These are phyloP conservation scores for Backusella liffmaniae DNA, from an alignment of 192 early-diverging fungal species.

Conservation along the genomic window DNA sequence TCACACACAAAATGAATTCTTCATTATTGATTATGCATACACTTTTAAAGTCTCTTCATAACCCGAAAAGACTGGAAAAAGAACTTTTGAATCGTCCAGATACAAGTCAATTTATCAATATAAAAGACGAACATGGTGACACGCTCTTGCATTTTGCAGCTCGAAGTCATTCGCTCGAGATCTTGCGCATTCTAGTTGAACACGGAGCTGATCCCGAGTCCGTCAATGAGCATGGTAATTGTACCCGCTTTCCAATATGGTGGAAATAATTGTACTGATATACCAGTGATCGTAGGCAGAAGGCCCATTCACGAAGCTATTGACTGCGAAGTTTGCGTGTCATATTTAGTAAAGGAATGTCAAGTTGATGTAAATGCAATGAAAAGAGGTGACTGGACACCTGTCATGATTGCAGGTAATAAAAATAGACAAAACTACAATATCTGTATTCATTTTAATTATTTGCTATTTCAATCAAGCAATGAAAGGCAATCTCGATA, in stretches of 20 bases:
- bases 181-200: conserved; percentile 19
- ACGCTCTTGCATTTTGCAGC: conserved; percentile 46
- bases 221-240: conserved; percentile 41
- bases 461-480: conserved; percentile 12
- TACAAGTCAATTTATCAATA: conserved; percentile 8
- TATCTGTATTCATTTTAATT: neutral
- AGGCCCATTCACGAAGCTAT: conserved; percentile 43
- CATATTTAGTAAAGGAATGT: conserved; percentile 25
- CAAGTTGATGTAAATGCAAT: conserved; percentile 42
- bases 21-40: neutral
- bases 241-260: neutral
- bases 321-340: conserved; percentile 25
- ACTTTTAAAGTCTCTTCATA: neutral
- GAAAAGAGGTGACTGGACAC: conserved; percentile 47
- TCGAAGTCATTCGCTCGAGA: conserved; percentile 18
- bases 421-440: neutral
- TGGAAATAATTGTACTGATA: neutral
- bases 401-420: conserved; percentile 41
- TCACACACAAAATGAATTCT: neutral
- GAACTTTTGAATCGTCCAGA: neutral
- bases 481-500: conserved; percentile 34
- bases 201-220: conserved; percentile 23
- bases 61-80: neutral
- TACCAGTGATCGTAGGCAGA: conserved; percentile 21
- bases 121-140: conserved; percentile 33